phyloP scores from a whole-genome alignment of 2,329 filamentous ascomycete genomes.

The Aspergillus niger region DNA sequence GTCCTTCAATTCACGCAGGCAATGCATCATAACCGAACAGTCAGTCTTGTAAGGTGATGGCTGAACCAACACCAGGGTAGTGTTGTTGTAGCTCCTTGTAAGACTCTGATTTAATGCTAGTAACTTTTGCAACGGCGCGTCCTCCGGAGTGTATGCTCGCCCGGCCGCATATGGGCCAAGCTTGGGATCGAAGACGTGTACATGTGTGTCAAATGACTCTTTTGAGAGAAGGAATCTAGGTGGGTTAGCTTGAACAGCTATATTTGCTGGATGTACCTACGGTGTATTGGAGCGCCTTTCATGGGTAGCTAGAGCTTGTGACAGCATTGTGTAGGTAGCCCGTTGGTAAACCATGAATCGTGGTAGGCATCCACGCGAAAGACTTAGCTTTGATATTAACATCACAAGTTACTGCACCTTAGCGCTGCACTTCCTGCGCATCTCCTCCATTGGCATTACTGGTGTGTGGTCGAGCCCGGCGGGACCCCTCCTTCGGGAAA shows the following conservation, averaged over 20 bases:
- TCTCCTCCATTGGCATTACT: too few species aligned
- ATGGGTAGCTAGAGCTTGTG: background rate
- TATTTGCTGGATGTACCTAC: background rate
- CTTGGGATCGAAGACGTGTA: constrained; percentile 6
- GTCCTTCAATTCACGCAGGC: background rate
- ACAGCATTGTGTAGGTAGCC: background rate
- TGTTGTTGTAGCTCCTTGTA: background rate
- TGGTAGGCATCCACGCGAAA: background rate
- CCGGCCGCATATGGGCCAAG: background rate
- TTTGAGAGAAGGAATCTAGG: background rate
- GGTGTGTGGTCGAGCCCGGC: too few species aligned
- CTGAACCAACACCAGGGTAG: background rate
- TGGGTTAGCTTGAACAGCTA: background rate
- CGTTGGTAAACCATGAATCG: background rate
- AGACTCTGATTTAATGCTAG: background rate
- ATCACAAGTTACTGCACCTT: too few species aligned
- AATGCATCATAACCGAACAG: constrained; percentile 2
- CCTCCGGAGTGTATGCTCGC: constrained; percentile 3
- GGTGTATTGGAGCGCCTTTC: background rate
- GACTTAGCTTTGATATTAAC: too few species aligned
- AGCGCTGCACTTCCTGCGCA: too few species aligned
- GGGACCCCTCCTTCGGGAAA: too few species aligned
- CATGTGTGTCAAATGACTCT: constrained; percentile 2
- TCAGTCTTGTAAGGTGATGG: constrained; percentile 2
- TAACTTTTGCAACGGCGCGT: background rate